Conservation (phyloP, 2,329 filamentous ascomycete genomes). For the Zymoseptoria crescenta region DNA sequence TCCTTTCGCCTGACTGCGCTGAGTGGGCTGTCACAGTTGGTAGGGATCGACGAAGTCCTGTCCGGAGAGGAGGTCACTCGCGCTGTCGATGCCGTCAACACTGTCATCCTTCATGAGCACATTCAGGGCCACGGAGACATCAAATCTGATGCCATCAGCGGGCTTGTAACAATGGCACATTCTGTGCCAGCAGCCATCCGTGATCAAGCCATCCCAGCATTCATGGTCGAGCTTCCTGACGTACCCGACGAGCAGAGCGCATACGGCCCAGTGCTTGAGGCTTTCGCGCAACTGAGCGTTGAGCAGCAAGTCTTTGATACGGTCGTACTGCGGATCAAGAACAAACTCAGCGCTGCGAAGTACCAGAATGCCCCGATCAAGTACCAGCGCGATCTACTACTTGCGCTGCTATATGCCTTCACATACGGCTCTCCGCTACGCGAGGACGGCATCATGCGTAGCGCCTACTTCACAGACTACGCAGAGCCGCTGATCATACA, state of each 20-base stretch:
- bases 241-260: constrained; percentile 33
- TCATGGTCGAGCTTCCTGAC: constrained; percentile 56
- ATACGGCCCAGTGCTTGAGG: constrained; percentile 54
- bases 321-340: constrained; percentile 54
- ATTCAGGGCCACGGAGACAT: constrained; percentile 49
- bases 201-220: constrained; percentile 57
- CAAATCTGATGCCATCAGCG: constrained; percentile 50
- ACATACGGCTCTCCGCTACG: constrained; percentile 41
- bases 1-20: constrained; percentile 42
- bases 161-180: constrained; percentile 54
- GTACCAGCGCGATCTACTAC: constrained; percentile 53
- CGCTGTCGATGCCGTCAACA: constrained; percentile 53
- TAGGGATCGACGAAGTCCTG: constrained; percentile 35
- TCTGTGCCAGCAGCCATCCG: constrained; percentile 55
- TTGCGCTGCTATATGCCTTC: constrained; percentile 56
- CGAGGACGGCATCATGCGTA: constrained; percentile 32
- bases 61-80: constrained; percentile 37
- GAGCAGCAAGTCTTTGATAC: constrained; percentile 58
- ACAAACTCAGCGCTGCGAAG: constrained; percentile 52
- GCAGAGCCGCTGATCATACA: constrained; percentile 37
- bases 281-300: constrained; percentile 55
- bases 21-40: constrained; percentile 38
- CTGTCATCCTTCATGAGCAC: constrained; percentile 53
- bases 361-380: constrained; percentile 43
- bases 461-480: constrained; percentile 40